Evolutionary conservation across 169 alveolate genomes (phyloP), one percentile per base, ranked within the genome.

Genomic region (Eimeria necatrix): DNA sequence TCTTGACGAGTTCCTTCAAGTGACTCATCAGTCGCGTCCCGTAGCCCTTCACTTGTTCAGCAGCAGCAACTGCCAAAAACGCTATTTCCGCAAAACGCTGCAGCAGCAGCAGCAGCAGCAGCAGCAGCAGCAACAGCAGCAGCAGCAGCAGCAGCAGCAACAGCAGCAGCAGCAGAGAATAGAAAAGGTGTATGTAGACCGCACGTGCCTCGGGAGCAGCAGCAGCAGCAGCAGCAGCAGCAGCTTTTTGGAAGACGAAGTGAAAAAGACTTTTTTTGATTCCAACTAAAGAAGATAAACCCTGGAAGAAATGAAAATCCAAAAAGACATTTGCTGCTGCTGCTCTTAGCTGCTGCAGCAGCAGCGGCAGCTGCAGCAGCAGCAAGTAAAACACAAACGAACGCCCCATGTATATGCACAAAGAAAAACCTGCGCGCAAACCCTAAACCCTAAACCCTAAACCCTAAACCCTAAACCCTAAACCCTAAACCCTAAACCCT

Each of bases 21-120:
- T 98, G 99, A 93, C 99, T 99, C 99, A 99, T 99, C 53, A 99
- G 95, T 73, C 99, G 96, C 4, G 99, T 99, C 22, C 99, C 99
- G 96, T 98, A 99, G 6, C 99, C 99, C 93, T 98, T 98, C 4
- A 99, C 96, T 95, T 99, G 99, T 86, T 99, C 99, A 0, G 99
- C 97, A 49, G 99, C 98, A 49, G 99, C 98, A 48, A 99, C 99
- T 18, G 99, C 99, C 52, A 99, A 97, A 97, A 99, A 99, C 61
- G 61, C 18, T 12, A 8, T 53, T 53, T 53, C 61, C 12, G 6
- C 12, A 53, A 12, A 8, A 53, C 61, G 12, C 18, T 8, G 61
- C 61, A 53, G 61, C 12, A 8, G 61, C 6, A 53, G 61, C 6
- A 53, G 61, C 12, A 53, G 61, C 18, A 53, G 12, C 18, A 53